Percentiles rank a stretch among this genome's conserved stretches.
Conservation (phyloP, 2,329 filamentous ascomycete species). For the Aureobasidium sp. region DNA sequence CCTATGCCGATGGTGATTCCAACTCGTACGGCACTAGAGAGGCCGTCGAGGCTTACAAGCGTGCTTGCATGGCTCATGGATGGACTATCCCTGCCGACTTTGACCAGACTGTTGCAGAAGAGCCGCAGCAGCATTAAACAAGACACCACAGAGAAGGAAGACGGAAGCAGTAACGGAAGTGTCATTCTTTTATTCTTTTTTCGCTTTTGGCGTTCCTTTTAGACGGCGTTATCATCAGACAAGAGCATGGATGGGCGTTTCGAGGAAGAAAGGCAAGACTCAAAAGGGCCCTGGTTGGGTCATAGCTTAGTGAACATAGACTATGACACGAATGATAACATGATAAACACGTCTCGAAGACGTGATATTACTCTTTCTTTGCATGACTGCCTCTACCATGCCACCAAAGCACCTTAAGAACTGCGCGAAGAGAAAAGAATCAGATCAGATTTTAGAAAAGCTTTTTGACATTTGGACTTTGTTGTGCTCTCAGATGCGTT, state of each 20-base stretch:
- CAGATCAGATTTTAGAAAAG: neutral
- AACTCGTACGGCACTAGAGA: constrained; percentile 56
- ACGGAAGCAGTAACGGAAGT: neutral
- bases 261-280: no score
- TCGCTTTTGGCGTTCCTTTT: neutral
- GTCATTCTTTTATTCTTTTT: neutral
- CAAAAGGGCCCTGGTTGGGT: neutral
- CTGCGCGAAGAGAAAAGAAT: no score
- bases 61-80: constrained; percentile 73
- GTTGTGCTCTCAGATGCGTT: neutral
- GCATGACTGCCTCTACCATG: neutral
- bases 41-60: constrained; percentile 65
- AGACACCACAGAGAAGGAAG: neutral
- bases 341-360: neutral
- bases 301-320: neutral
- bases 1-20: constrained; percentile 16
- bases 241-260: neutral
- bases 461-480: neutral
- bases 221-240: neutral
- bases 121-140: neutral
- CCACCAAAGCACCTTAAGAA: no score
- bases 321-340: neutral
- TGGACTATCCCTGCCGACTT: constrained; percentile 66
- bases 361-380: neutral
- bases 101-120: constrained; percentile 18